These are phyloP conservation scores for barrel medic (Medicago truncatula) DNA, from an alignment of 306 rosid genomes.

Conservation along the genomic window MtrunA17r5.0-ANR NC_053046.1:12538001-12538500, in stretches of 20 bases:
- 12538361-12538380: not conserved
- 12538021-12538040: slow-evolving; percentile 14
- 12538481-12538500: too few relatives aligned
- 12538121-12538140: not conserved
- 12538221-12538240: not conserved
- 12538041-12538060: not conserved
- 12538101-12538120: slow-evolving; percentile 3
- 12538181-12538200: not conserved
- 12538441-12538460: not conserved
- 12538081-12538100: not conserved
- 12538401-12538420: not conserved
- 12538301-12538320: not conserved
- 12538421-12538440: not conserved
- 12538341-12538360: not conserved
- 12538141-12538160: not conserved
- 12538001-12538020: not conserved
- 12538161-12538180: slow-evolving; percentile 1
- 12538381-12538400: not conserved
- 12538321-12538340: not conserved
- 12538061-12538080: slow-evolving; percentile 7
- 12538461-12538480: not conserved
- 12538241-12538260: not conserved
- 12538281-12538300: not conserved
- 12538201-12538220: not conserved
- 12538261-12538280: not conserved